These are phyloP conservation scores for Dothideomycetidae sp. DNA, from an alignment of 2,329 filamentous ascomycete species.

Conservation along the genomic window DNA sequence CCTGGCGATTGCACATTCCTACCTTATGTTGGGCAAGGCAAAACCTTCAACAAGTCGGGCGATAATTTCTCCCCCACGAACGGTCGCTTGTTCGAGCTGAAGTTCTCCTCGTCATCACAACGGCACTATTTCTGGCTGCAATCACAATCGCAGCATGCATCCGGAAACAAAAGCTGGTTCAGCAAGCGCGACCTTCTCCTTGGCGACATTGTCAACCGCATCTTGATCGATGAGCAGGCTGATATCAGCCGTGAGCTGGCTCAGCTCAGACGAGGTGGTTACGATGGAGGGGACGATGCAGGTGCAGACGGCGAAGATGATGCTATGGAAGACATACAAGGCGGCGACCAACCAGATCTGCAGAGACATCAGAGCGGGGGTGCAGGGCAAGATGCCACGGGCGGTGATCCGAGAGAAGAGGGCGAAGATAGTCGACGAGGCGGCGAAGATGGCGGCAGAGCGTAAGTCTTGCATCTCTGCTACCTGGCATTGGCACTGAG, in stretches of 20 bases:
- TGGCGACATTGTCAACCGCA: slow-evolving; percentile 68
- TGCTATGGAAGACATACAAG: slow-evolving; percentile 65
- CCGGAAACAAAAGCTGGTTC: slow-evolving; percentile 60
- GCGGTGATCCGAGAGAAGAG: slow-evolving; percentile 82
- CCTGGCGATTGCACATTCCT: slow-evolving; percentile 77
- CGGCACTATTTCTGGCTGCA: slow-evolving; percentile 94
- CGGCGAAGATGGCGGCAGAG: slow-evolving; percentile 92
- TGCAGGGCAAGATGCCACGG: slow-evolving; percentile 73
- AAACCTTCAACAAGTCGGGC: slow-evolving; percentile 23
- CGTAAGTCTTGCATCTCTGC: too few relatives aligned
- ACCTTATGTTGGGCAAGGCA: slow-evolving; percentile 43
- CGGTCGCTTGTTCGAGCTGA: slow-evolving; percentile 83
- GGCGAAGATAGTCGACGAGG: slow-evolving; percentile 79
- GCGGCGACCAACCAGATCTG: slow-evolving; percentile 40
- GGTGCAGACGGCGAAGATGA: slow-evolving; percentile 32
- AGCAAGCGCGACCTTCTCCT: slow-evolving; percentile 77
- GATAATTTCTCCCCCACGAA: slow-evolving; percentile 50
- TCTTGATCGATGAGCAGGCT: slow-evolving; percentile 81
- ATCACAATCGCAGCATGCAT: slow-evolving; percentile 65
- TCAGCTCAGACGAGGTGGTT: slow-evolving; percentile 41
- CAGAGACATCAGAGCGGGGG: slow-evolving; percentile 54
- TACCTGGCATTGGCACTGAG: too few relatives aligned
- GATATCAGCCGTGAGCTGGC: slow-evolving; percentile 59
- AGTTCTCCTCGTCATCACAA: slow-evolving; percentile 84
- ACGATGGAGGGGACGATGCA: slow-evolving; percentile 46